phyloP scores from a whole-genome alignment of 805 yeast genomes.

The Teunomyces funiuensis region DNA sequence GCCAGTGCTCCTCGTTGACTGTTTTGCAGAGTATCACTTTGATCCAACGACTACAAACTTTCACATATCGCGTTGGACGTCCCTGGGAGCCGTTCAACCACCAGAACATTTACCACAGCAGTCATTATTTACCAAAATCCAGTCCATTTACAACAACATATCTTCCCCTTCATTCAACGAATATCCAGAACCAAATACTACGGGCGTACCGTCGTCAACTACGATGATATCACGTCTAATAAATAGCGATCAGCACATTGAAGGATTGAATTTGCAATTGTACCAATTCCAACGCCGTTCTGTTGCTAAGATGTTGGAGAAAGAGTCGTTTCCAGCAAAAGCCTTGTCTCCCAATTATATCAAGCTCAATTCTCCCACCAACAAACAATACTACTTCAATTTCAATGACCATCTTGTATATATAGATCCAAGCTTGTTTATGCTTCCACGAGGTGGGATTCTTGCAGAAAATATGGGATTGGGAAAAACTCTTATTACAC shows the following conservation, averaged over 20 bases:
- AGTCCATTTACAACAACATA: slow-evolving; percentile 35
- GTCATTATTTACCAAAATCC: slow-evolving; percentile 20
- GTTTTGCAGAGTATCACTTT: background rate
- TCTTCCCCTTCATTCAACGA: slow-evolving; percentile 20
- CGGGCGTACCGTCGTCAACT: background rate
- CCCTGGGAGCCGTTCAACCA: slow-evolving; percentile 11
- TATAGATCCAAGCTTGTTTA: slow-evolving; percentile 40
- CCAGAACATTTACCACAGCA: background rate
- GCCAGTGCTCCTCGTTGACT: background rate
- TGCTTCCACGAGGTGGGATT: slow-evolving; percentile 59
- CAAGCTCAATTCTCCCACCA: slow-evolving; percentile 19
- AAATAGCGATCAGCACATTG: background rate
- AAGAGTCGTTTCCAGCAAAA: slow-evolving; percentile 41
- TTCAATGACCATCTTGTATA: slow-evolving; percentile 27
- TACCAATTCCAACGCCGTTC: slow-evolving; percentile 64
- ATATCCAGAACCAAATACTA: background rate
- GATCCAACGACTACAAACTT: slow-evolving; percentile 13
- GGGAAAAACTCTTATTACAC: slow-evolving; percentile 62
- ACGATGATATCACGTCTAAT: background rate
- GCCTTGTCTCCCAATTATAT: slow-evolving; percentile 37
- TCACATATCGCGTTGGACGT: slow-evolving; percentile 35
- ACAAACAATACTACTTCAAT: slow-evolving; percentile 36
- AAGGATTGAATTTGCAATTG: slow-evolving; percentile 50
- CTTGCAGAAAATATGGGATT: slow-evolving; percentile 70
- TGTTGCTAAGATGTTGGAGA: slow-evolving; percentile 56